Conservation (phyloP, 352 stramenopile species). For the Phytophthora fragariae region DNA sequence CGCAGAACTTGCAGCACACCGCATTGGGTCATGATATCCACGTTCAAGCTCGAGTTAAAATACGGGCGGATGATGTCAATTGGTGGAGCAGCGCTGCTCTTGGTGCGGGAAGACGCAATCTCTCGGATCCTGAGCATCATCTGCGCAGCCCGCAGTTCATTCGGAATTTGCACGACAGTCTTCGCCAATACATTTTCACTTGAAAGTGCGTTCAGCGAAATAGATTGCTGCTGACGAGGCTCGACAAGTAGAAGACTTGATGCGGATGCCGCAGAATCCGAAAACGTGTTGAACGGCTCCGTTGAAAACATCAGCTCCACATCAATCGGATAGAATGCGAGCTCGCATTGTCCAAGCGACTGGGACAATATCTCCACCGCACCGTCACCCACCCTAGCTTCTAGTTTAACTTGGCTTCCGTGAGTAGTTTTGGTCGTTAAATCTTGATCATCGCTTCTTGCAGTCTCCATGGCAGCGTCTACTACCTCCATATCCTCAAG, state of each 20-base stretch:
- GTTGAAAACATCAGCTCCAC: conserved; percentile 78
- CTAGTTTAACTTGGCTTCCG: conserved; percentile 31
- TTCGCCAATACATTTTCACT: conserved; percentile 16
- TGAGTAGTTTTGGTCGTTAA: neutral
- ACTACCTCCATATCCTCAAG: conserved; percentile 27
- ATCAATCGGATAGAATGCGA: conserved; percentile 71
- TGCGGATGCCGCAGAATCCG: conserved; percentile 38
- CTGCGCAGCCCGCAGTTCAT: conserved; percentile 37
- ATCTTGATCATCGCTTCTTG: neutral
- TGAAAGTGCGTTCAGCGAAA: conserved; percentile 32
- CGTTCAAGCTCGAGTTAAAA: conserved; percentile 58
- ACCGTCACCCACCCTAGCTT: conserved; percentile 41
- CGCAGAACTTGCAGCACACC: conserved; percentile 66
- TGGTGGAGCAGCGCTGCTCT: conserved; percentile 30
- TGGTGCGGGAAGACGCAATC: conserved; percentile 32
- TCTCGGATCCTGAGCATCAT: conserved; percentile 64
- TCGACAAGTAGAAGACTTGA: conserved; percentile 59
- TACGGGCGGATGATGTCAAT: conserved; percentile 55
- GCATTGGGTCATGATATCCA: conserved; percentile 53
- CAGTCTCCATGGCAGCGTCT: conserved; percentile 12
- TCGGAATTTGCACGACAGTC: conserved; percentile 38
- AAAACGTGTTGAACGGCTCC: conserved; percentile 63
- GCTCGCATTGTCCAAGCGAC: conserved; percentile 43
- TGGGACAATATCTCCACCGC: conserved; percentile 41
- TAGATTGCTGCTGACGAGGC: conserved; percentile 43